phyloP scores from a whole-genome alignment of 176 grass and related monocot genomes.

The Bothriochloa decipiens region DNA sequence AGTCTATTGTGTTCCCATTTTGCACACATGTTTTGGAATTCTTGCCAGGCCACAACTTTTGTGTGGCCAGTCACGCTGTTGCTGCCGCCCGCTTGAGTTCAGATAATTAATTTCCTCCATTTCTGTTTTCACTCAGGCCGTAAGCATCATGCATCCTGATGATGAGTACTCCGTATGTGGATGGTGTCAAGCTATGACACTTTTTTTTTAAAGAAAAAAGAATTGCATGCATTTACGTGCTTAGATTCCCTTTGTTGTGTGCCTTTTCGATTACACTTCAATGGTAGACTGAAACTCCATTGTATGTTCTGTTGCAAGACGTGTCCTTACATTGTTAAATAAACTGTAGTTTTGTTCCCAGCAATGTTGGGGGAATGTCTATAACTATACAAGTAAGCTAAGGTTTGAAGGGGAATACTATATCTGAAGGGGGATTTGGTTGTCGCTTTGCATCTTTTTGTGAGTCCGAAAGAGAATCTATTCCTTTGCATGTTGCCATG shows the following conservation, averaged over 20 bases:
- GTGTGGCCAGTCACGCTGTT: background rate
- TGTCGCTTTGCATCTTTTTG: conserved; percentile 6
- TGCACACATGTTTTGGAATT: background rate
- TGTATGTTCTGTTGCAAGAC: background rate
- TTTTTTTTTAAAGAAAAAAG: background rate
- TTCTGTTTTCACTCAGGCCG: background rate
- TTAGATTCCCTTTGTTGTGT: background rate
- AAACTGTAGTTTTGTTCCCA: conserved; percentile 10
- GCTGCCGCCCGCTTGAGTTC: background rate
- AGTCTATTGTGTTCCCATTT: background rate
- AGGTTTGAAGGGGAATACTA: background rate
- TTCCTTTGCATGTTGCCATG: conserved; percentile 2
- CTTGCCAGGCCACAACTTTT: background rate
- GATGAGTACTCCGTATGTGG: background rate
- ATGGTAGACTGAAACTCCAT: background rate
- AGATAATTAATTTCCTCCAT: background rate
- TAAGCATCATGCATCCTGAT: background rate
- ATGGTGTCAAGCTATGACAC: background rate
- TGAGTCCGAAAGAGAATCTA: background rate
- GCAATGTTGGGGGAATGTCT: background rate
- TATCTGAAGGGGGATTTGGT: background rate
- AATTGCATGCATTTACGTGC: background rate
- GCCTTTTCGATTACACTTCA: background rate
- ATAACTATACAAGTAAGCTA: background rate
- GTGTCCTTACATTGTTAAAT: background rate